These are phyloP conservation scores for Gossypium lobatum DNA, from an alignment of 441 rosid genomes.

Conservation along the genomic window DNA sequence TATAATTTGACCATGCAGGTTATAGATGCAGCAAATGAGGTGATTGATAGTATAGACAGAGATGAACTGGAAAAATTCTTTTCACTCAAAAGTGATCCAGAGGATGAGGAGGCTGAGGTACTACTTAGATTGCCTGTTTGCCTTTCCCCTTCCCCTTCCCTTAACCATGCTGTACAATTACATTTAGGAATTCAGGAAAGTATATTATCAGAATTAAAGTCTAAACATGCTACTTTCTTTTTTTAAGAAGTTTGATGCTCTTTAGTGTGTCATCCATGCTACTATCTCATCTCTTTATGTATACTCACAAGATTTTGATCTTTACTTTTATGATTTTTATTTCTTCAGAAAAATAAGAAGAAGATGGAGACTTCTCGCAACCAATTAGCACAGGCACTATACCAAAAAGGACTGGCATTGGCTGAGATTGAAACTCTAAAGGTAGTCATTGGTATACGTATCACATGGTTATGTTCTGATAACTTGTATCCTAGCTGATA, in stretches of 20 bases:
- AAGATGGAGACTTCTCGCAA: slow-evolving; percentile 82
- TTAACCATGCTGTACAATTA: background rate
- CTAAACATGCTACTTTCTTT: background rate
- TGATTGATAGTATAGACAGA: slow-evolving; percentile 63
- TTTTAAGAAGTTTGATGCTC: background rate
- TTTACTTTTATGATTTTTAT: background rate
- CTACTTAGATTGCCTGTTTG: slow-evolving; percentile 9
- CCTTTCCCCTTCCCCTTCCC: background rate
- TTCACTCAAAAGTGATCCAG: slow-evolving; percentile 72
- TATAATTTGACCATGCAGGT: slow-evolving; percentile 44
- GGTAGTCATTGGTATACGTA: slow-evolving; percentile 30
- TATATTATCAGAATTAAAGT: background rate
- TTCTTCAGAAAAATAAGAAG: slow-evolving; percentile 55
- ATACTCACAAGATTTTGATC: background rate
- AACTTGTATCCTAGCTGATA: background rate
- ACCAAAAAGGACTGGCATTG: slow-evolving; percentile 79
- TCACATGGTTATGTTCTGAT: background rate
- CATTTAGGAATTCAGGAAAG: slow-evolving; percentile 5
- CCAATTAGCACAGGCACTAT: slow-evolving; percentile 76
- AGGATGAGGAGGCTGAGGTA: slow-evolving; percentile 92
- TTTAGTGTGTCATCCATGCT: background rate
- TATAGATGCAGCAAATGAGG: slow-evolving; percentile 68
- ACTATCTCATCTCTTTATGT: background rate
- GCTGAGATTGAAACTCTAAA: slow-evolving; percentile 53
- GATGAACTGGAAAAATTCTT: slow-evolving; percentile 73